These are phyloP conservation scores for Anisodus tanguticus DNA, from an alignment of 257 asterid genomes.

Conservation along the genomic window DNA sequence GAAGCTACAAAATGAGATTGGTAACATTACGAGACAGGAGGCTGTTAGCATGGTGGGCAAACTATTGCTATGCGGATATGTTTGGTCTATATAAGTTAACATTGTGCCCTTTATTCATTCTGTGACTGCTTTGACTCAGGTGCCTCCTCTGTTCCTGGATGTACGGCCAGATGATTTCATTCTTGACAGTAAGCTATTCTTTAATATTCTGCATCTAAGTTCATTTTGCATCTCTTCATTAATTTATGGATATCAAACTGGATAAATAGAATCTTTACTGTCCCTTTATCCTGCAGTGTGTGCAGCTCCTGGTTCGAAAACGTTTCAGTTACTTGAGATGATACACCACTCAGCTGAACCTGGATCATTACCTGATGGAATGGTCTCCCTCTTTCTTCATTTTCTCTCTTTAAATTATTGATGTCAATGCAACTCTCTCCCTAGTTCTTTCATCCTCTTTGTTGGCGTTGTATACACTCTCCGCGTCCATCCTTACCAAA, in stretches of 20 bases:
- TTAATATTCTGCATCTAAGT: not conserved
- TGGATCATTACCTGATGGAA: slow-evolving; percentile 83
- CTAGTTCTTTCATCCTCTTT: slow-evolving; percentile 20
- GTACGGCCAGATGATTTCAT: slow-evolving; percentile 88
- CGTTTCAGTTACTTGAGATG: slow-evolving; percentile 98
- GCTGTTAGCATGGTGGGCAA: slow-evolving; percentile 96
- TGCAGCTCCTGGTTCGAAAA: slow-evolving; percentile 99
- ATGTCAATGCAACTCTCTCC: slow-evolving; percentile 34
- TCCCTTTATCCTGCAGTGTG: slow-evolving; percentile 77
- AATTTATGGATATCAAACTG: not conserved
- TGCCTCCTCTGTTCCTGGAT: slow-evolving; percentile 98
- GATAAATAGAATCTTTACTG: slow-evolving; percentile 33
- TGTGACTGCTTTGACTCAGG: slow-evolving; percentile 57
- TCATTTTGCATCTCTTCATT: slow-evolving; percentile 24
- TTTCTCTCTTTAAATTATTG: slow-evolving; percentile 27
- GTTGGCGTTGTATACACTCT: not conserved
- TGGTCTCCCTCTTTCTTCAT: slow-evolving; percentile 51
- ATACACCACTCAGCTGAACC: slow-evolving; percentile 73
- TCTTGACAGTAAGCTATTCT: slow-evolving; percentile 88
- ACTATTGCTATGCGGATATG: slow-evolving; percentile 29
- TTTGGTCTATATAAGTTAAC: slow-evolving; percentile 24
- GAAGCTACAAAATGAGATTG: slow-evolving; percentile 95
- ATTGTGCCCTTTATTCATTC: slow-evolving; percentile 14
- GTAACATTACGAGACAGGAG: slow-evolving; percentile 96
- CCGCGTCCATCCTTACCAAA: slow-evolving; percentile 7